Conservation (phyloP, 2,329 filamentous ascomycete genomes). For the Fusarium solani-melongenae region DNA sequence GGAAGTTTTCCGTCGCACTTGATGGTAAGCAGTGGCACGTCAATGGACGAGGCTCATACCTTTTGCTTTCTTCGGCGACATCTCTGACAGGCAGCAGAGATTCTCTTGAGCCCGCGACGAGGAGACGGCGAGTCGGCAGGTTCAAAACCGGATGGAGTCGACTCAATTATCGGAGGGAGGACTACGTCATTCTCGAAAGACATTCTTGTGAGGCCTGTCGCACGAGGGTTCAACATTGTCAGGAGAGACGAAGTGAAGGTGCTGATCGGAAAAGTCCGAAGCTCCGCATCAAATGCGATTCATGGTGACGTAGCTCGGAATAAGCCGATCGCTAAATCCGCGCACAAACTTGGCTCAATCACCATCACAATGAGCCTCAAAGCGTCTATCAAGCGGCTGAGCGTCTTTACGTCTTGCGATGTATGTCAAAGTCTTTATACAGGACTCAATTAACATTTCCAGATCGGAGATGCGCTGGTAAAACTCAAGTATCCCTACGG, state of each 20-base stretch:
- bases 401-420: background rate
- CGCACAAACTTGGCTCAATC: background rate
- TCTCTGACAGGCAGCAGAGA: constrained; percentile 35
- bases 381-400: background rate
- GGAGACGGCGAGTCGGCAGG: constrained; percentile 12
- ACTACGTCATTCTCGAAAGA: constrained; percentile 21
- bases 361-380: background rate
- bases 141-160: constrained; percentile 4
- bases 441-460: background rate
- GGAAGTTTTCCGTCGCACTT: constrained; percentile 39
- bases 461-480: constrained; percentile 42
- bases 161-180: constrained; percentile 20
- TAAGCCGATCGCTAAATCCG: background rate
- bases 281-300: background rate
- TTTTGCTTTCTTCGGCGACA: constrained; percentile 40
- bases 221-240: background rate
- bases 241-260: background rate
- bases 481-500: constrained; percentile 42
- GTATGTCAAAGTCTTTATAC: background rate
- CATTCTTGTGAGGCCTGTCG: background rate
- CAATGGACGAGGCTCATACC: constrained; percentile 3
- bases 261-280: background rate
- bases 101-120: constrained; percentile 34
- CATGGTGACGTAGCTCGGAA: background rate
- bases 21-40: background rate